Evolutionary conservation across 2,329 filamentous ascomycete species (phyloP).

Genomic region (Biscogniauxia mediterranea): DNA sequence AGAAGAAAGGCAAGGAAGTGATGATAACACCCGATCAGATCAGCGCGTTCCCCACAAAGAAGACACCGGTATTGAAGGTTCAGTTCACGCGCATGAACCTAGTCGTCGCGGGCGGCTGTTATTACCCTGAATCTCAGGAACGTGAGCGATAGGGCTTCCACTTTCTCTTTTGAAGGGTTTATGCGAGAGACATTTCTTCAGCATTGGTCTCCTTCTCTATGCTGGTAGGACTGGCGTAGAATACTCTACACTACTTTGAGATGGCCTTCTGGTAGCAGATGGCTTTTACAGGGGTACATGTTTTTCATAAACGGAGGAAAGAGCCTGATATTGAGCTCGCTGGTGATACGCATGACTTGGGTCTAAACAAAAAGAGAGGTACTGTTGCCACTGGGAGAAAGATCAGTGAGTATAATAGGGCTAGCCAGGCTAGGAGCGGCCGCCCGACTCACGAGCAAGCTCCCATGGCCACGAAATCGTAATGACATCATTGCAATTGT

Average conservation of each 20-base stretch:
- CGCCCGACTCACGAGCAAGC: no score
- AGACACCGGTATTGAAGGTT: conserved; percentile 89
- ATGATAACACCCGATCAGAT: conserved; percentile 92
- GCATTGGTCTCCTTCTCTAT: no score
- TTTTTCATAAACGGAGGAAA: background rate
- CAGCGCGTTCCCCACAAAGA: conserved; percentile 92
- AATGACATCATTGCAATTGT: background rate
- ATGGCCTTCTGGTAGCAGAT: background rate
- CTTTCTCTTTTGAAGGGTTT: no score
- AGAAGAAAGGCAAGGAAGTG: conserved; percentile 87
- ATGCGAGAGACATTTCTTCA: no score
- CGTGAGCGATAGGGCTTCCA: conserved; percentile 20
- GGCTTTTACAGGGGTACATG: background rate
- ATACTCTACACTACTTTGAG: background rate
- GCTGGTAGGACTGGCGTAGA: no score
- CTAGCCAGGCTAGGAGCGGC: background rate
- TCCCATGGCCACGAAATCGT: background rate
- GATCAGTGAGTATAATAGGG: background rate
- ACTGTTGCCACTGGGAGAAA: background rate
- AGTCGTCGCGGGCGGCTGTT: conserved; percentile 78
- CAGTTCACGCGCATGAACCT: conserved; percentile 95
- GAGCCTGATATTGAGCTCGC: background rate
- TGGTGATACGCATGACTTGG: background rate
- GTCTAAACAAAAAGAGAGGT: background rate
- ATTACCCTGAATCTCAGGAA: conserved; percentile 48